Conservation (phyloP, 768 basidiomycete genomes). For the Auriscalpium microsporum region DNA sequence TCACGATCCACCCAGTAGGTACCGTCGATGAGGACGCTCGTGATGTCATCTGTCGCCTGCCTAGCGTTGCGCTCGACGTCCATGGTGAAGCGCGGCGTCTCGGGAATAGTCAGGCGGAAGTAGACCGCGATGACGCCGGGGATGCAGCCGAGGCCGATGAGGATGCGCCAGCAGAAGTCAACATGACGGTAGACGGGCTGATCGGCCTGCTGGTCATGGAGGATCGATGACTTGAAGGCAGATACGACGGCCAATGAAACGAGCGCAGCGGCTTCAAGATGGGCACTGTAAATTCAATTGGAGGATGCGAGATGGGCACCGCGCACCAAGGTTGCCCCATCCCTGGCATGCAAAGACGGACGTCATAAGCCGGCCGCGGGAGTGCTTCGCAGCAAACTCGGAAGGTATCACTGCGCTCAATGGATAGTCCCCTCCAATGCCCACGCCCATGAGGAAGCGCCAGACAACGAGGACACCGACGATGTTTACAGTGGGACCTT, state of each 20-base stretch:
- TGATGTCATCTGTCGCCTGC: slow-evolving; percentile 67
- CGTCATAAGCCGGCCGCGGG: slow-evolving; percentile 81
- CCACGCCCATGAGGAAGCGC: slow-evolving; percentile 78
- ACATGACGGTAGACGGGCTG: slow-evolving; percentile 37
- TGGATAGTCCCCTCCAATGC: slow-evolving; percentile 88
- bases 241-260: slow-evolving; percentile 54
- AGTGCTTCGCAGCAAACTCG: slow-evolving; percentile 74
- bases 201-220: slow-evolving; percentile 28
- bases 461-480: slow-evolving; percentile 74
- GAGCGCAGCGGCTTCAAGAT: slow-evolving; percentile 46
- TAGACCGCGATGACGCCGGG: slow-evolving; percentile 78
- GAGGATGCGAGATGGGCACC: neutral
- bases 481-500: slow-evolving; percentile 57
- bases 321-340: slow-evolving; percentile 74
- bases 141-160: slow-evolving; percentile 82
- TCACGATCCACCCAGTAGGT: slow-evolving; percentile 44
- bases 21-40: slow-evolving; percentile 50
- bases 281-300: neutral
- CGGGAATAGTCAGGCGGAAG: slow-evolving; percentile 89
- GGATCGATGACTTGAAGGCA: slow-evolving; percentile 58
- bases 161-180: slow-evolving; percentile 77
- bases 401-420: slow-evolving; percentile 80
- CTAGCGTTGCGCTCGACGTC: slow-evolving; percentile 80
- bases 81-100: slow-evolving; percentile 89
- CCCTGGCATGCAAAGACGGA: slow-evolving; percentile 83